phyloP scores from a whole-genome alignment of 129 eudicot species.

The Centaurea solstitialis region DNA sequence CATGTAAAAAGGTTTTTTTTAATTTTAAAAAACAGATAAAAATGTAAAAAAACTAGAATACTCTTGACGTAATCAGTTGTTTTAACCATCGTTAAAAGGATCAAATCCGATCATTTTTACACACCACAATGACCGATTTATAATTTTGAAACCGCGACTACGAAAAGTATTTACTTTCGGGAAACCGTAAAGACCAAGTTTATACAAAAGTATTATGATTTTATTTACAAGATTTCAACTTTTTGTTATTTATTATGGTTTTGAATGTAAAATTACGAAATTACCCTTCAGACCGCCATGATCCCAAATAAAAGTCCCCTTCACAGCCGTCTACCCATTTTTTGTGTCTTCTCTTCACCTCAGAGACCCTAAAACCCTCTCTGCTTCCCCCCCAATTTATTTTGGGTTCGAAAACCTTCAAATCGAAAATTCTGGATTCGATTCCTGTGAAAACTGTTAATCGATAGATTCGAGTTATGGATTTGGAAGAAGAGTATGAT shows the following conservation, averaged over 20 bases:
- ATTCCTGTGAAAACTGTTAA: not conserved
- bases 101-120: too few relatives aligned
- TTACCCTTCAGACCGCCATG: slow-evolving; percentile 8
- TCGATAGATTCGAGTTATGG: slow-evolving; percentile 28
- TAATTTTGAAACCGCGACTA: too few relatives aligned
- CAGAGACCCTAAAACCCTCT: slow-evolving; percentile 22
- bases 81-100: too few relatives aligned
- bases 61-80: too few relatives aligned
- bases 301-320: not conserved
- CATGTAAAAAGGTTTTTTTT: too few relatives aligned
- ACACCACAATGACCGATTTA: too few relatives aligned
- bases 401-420: not conserved
- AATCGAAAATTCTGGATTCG: not conserved
- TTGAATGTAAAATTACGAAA: not conserved
- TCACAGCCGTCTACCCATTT: slow-evolving; percentile 13
- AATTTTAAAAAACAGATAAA: too few relatives aligned
- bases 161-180: too few relatives aligned
- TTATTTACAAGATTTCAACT: too few relatives aligned
- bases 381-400: not conserved
- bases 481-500: slow-evolving; percentile 57
- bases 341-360: not conserved
- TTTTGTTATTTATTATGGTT: not conserved
- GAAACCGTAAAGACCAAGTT: too few relatives aligned
- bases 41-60: too few relatives aligned
- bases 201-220: too few relatives aligned